Evolutionary conservation across 345 rosid genomes (phyloP), one percentile per base, ranked within the genome.

Genomic region (Luvunga scandens): DNA sequence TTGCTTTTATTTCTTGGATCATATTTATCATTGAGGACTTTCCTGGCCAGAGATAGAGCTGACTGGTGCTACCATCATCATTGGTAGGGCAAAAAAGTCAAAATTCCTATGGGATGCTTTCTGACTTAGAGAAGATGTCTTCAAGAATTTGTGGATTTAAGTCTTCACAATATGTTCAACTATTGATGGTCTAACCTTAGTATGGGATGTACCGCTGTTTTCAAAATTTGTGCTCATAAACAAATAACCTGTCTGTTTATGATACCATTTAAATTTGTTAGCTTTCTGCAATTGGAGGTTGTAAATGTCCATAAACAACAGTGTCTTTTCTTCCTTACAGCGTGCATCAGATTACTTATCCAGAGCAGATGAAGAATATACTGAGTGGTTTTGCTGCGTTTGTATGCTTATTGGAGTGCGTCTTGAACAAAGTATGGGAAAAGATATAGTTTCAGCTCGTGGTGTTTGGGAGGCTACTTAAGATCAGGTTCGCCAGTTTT

Each of bases 401-500:
- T 95, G 79, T 75, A 91, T 84, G 82, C 93, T 80, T 92, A 92
- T 82, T 93, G 98, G 98, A n/a, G 90, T 97, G 24, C 89, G 80
- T 45, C 79, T 95, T 78, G 99, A 93, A 87, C 84, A 86, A 78
- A 91, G 61, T 71, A 78, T 90, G 81, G 97, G 93, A 56, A 91
- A 93, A 78, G 93, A 93, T 88, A 60, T 86, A 69, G 85, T 45
- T 80, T 91, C 91, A 69, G 91, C 95, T 31, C 91, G 92, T 76
- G 87, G 90, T 75, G 92, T 90, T 73, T 93, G 98, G 98, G 98
- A 87, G 82, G 79, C 88, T 91, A 84, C 90, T 93, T 80, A 95
- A 93, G 88, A 89, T 78, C 81, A 84, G 98, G 99, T 93, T 80
- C 68, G 59, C 78, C 65, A 39, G 24, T 38, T 73, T 27, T 73